phyloP scores from a whole-genome alignment of 148 eudicot species.

The Heliosperma pusillum region DNA sequence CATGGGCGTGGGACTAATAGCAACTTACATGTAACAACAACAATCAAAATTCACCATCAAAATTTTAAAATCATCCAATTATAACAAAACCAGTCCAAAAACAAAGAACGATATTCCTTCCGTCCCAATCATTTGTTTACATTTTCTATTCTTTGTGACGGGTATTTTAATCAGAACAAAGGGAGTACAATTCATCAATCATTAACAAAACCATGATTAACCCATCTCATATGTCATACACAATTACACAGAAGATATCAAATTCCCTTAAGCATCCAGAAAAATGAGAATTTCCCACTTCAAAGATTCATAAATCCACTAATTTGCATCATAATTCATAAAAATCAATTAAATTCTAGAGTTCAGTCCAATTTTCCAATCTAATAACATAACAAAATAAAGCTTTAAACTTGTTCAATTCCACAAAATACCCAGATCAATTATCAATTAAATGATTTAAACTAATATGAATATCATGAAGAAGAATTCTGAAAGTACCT shows the following conservation, averaged over 20 bases:
- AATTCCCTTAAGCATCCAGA: background rate
- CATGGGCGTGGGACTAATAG: background rate
- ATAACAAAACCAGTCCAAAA: background rate
- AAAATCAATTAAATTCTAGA: background rate
- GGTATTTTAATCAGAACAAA: too few species aligned
- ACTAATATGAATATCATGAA: background rate
- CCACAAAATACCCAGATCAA: background rate
- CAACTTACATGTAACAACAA: background rate
- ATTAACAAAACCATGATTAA: background rate
- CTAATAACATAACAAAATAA: background rate
- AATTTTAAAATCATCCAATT: background rate
- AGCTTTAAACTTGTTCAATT: background rate
- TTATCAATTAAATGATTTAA: background rate
- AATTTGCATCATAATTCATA: background rate
- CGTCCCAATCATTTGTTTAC: too few species aligned
- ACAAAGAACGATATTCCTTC: too few species aligned
- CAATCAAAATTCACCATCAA: background rate
- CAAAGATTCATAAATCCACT: background rate
- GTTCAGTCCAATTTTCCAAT: background rate
- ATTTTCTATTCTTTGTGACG: too few species aligned
- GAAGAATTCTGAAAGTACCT: conserved; percentile 23
- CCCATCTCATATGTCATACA: background rate
- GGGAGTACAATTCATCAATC: background rate
- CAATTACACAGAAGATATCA: background rate
- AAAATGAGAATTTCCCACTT: background rate